Percentiles rank a stretch among this genome's conserved stretches.
phyloP scores from a whole-genome alignment of 305 asterid species.

The Solanum aculeatissimum region DNA sequence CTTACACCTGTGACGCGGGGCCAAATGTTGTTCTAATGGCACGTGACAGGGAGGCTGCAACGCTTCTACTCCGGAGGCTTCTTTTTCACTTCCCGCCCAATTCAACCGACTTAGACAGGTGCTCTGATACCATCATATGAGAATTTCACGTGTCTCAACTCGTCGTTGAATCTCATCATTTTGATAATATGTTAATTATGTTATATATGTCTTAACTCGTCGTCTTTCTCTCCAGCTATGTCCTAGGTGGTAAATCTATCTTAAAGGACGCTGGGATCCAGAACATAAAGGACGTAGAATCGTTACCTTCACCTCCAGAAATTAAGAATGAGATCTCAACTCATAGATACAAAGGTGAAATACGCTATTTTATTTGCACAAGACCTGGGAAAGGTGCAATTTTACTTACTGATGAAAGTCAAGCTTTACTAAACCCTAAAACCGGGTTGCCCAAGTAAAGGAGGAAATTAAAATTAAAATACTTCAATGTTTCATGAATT shows the following conservation, averaged over 20 bases:
- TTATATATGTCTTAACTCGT: too few relatives aligned
- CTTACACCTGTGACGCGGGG: constrained; percentile 87
- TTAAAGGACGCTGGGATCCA: constrained; percentile 57
- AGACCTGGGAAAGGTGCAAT: constrained; percentile 63
- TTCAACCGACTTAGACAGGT: constrained; percentile 64
- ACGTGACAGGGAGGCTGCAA: constrained; percentile 57
- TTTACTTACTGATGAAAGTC: constrained; percentile 25
- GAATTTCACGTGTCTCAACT: too few relatives aligned
- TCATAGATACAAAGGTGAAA: constrained; percentile 52
- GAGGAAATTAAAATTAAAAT: background rate
- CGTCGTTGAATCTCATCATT: too few relatives aligned
- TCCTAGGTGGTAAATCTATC: constrained; percentile 66
- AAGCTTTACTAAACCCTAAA: constrained; percentile 23
- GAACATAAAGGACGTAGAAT: constrained; percentile 44
- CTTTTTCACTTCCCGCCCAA: constrained; percentile 74
- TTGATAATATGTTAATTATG: too few relatives aligned
- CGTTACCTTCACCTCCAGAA: constrained; percentile 61
- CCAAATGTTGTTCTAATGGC: constrained; percentile 88
- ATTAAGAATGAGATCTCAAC: constrained; percentile 25
- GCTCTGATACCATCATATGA: too few relatives aligned
- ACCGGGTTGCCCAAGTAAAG: constrained; percentile 50
- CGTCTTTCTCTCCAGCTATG: constrained; percentile 32
- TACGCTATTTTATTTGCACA: constrained; percentile 77
- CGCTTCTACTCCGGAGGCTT: constrained; percentile 53
- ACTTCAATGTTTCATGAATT: too few relatives aligned